Evolutionary conservation across 768 basidiomycete genomes (phyloP), one percentile per base, ranked within the genome.

Genomic region (Exidia glandulosa): DNA sequence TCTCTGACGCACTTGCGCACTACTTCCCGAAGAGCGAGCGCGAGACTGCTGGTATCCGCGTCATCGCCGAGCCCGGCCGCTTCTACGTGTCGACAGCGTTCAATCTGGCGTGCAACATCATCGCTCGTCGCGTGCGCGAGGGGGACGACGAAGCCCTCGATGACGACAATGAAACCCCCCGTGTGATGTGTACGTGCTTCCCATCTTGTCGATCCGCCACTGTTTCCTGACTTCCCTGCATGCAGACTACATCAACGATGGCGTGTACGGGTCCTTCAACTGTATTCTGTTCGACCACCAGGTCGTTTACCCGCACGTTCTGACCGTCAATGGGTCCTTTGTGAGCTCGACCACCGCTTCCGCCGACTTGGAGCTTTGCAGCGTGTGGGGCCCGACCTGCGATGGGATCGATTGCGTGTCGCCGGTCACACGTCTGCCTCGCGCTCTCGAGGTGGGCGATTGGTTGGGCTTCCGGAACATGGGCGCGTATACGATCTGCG

Each of bases 241-340:
- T n/a, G 33, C 72, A 96, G 94, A 97, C 77, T 98, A 98, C 78
- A 93, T 98, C 81, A 98, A 97, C 75, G 95, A 98, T 72, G 96
- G 96, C 48, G 93, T 99, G 41, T 99, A 99, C 72, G 94, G 95
- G 57, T 85, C 92, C 25, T 94, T 94, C 79, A 94, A 94, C 77
- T 94, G 90, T 76, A 94, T 94, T 74, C 78, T 98, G 69, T 98
- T 97, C 74, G 96, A 98, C 74, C 96, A 99, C 74, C 94, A 95
- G 70, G 78, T 80, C 60, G 87, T 87, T n/a, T 83, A 89, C 67
- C 96, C 96, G 29, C 73, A 77, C 70, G 74, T 76, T n/a, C 70
- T 80, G 37, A 77, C 78, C 19, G 34, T 64, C 23, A 48, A 48
- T 19, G 32, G 54, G 2, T 62, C 61, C 13, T 62, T 62, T 27